Evolutionary conservation across 176 grass and related monocot genomes (phyloP).

Genomic region (Eragrostis nindensis): DNA sequence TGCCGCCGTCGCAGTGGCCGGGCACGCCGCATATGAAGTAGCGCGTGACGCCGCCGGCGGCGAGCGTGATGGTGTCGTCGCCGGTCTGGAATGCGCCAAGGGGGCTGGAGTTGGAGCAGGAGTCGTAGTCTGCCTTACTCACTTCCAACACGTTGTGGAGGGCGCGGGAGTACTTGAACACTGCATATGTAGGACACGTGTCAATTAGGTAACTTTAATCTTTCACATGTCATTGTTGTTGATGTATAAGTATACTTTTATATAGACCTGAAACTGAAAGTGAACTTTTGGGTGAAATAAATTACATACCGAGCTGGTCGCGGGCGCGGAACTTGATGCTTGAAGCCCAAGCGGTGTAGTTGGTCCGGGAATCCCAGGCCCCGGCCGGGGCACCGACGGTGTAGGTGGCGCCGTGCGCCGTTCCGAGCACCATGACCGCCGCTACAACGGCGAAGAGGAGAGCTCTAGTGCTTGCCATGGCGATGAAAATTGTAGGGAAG

Average conservation of each 20-base stretch:
- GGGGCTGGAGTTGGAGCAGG: constrained; percentile 11
- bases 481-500: background rate
- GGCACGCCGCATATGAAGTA: constrained; percentile 40
- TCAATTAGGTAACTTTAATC: too few species aligned
- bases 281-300: too few species aligned
- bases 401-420: constrained; percentile 18
- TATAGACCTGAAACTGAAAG: too few species aligned
- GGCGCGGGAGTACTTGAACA: too few species aligned
- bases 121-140: constrained; percentile 27
- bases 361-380: constrained; percentile 6
- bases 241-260: too few species aligned
- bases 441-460: background rate
- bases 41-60: background rate
- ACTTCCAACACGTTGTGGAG: constrained; percentile 33
- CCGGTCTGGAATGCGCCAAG: background rate
- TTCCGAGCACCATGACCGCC: background rate
- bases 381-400: constrained; percentile 7
- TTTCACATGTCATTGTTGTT: too few species aligned
- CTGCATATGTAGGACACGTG: too few species aligned
- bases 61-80: constrained; percentile 11
- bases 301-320: background rate
- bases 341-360: constrained; percentile 14
- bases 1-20: too few species aligned
- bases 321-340: constrained; percentile 1
- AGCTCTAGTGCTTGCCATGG: background rate